Evolutionary conservation across 228 moss, liverwort and hornwort species (phyloP).

Genomic region (Sphagnum magellanicum): DNA sequence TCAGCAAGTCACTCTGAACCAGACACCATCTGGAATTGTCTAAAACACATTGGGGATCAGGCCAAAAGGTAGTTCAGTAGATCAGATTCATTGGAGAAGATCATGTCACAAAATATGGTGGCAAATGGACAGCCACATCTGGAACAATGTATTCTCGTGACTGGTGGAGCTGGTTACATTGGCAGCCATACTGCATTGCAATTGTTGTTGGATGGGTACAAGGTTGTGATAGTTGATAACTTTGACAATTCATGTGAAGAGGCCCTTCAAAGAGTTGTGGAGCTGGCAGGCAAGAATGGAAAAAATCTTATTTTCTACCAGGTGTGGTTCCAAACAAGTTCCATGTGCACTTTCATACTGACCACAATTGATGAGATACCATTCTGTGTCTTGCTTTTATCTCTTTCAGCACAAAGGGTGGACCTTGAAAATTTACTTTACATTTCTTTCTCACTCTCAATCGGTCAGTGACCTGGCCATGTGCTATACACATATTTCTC

Average conservation of each 20-base stretch:
- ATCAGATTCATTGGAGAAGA: not conserved
- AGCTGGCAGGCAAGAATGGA: conserved; percentile 48
- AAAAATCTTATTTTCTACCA: conserved; percentile 25
- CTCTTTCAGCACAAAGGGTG: too few relatives aligned
- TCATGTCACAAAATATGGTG: conserved; percentile 17
- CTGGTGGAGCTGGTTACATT: conserved; percentile 92
- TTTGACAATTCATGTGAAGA: conserved; percentile 73
- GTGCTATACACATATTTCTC: too few relatives aligned
- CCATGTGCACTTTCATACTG: too few relatives aligned
- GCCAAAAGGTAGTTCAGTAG: not conserved
- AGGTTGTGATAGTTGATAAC: conserved; percentile 80
- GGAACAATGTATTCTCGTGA: conserved; percentile 75
- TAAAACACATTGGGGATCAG: not conserved
- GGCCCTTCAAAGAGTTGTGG: conserved; percentile 57
- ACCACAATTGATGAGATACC: too few relatives aligned
- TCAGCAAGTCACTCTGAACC: too few relatives aligned
- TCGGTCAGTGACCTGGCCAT: too few relatives aligned
- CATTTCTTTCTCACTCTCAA: too few relatives aligned
- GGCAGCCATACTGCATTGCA: conserved; percentile 78
- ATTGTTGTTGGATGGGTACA: conserved; percentile 78
- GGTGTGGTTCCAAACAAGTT: conserved; percentile 9
- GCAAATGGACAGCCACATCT: conserved; percentile 31
- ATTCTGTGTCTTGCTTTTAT: too few relatives aligned
- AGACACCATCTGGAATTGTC: not conserved
- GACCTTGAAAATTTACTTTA: too few relatives aligned